A percentile compares a stretch with the other conserved stretches of the same genome.
Evolutionary conservation across 2,329 filamentous ascomycete genomes (phyloP).

Genomic region (Penicillium sp.): DNA sequence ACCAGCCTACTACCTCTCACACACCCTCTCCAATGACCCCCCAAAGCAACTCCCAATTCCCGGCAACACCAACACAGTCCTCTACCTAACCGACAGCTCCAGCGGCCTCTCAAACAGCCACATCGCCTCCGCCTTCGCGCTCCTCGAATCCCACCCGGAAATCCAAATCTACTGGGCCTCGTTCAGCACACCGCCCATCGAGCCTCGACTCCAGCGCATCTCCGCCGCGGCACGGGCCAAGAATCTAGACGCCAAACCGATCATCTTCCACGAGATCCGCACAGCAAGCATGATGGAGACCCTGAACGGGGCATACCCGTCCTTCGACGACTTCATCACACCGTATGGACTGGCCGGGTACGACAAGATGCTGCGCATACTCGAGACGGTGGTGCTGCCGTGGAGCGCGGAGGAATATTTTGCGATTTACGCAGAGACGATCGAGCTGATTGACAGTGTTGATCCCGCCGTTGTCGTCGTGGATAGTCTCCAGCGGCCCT

Average conservation of each 20-base stretch:
- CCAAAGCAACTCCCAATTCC: background rate
- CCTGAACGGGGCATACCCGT: background rate
- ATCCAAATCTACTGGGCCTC: constrained; percentile 7
- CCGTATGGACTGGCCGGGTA: no score
- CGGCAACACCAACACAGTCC: background rate
- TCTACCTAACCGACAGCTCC: constrained; percentile 3
- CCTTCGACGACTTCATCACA: no score
- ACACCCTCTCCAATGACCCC: no score
- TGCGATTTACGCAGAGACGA: no score
- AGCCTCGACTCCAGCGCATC: background rate
- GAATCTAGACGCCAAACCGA: background rate
- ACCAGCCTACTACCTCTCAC: no score
- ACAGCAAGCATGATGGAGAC: background rate
- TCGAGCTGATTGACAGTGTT: no score
- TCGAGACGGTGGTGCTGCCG: no score
- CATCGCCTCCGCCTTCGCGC: background rate
- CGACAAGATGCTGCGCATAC: no score
- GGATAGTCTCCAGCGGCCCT: no score
- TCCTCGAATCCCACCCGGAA: background rate
- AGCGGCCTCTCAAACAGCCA: constrained; percentile 1
- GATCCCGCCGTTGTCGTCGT: no score
- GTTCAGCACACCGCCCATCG: background rate
- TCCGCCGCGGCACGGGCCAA: background rate
- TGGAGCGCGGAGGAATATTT: no score
- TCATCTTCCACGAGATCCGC: background rate